Percentiles rank a stretch among this genome's conserved stretches.
phyloP scores from a whole-genome alignment of 2,329 filamentous ascomycete genomes.

The Ophiostoma sp. region DNA sequence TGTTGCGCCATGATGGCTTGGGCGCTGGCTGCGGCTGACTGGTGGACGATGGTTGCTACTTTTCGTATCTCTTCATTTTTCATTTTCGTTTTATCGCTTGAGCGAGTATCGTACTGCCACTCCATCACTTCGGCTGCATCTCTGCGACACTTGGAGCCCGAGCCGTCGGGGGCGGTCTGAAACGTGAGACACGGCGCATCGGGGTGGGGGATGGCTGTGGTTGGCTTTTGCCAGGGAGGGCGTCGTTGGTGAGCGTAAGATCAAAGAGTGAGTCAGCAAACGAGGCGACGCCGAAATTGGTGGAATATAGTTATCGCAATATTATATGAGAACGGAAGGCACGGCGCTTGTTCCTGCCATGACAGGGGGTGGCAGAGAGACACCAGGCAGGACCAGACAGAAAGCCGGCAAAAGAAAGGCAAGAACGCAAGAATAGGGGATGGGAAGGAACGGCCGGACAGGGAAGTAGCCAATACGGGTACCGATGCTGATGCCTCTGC shows the following conservation, averaged over 20 bases:
- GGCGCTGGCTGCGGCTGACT: not conserved
- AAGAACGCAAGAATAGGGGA: not conserved
- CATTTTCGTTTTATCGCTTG: not conserved
- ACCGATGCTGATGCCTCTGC: not conserved
- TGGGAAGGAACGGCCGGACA: too few species aligned
- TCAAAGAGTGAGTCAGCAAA: not conserved
- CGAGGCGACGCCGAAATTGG: not conserved
- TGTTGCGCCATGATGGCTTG: not conserved
- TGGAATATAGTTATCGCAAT: not conserved
- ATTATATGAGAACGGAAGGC: not conserved
- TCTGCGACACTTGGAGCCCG: conserved; percentile 21
- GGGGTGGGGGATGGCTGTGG: conserved; percentile 8
- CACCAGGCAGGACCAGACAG: not conserved
- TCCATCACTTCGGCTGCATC: not conserved
- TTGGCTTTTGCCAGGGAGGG: too few species aligned
- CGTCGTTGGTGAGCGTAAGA: not conserved
- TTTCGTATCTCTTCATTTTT: not conserved
- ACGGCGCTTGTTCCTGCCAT: not conserved
- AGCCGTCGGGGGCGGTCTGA: conserved; percentile 25
- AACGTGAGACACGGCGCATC: conserved; percentile 24
- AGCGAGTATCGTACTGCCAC: not conserved
- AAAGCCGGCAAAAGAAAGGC: not conserved
- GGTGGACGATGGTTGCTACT: too few species aligned
- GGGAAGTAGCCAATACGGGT: not conserved
- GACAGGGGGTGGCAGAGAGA: not conserved